phyloP scores from a whole-genome alignment of 2,329 filamentous ascomycete genomes.

The Aspergillus neoniger region DNA sequence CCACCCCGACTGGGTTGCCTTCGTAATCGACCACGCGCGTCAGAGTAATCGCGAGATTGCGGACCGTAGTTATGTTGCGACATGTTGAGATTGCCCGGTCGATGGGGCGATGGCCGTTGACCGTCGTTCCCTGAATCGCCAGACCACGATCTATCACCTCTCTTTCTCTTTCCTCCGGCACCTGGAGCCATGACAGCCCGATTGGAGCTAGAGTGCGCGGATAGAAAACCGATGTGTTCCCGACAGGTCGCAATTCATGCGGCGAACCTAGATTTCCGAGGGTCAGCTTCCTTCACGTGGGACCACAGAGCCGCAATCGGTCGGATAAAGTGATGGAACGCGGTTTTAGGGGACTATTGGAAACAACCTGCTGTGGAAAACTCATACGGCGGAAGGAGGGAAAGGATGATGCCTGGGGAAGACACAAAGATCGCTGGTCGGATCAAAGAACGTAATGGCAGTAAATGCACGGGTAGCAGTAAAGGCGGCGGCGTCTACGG shows the following conservation, averaged over 20 bases:
- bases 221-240: conserved; percentile 28
- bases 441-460: conserved; percentile 9
- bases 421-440: conserved; percentile 8
- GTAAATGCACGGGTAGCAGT: conserved; percentile 6
- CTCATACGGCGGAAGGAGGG: conserved; percentile 15
- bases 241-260: conserved; percentile 36
- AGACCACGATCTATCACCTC: conserved; percentile 48
- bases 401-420: conserved; percentile 10
- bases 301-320: conserved; percentile 1
- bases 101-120: conserved; percentile 50
- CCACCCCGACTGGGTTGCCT: conserved; percentile 42
- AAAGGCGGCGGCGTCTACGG: conserved; percentile 5
- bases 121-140: conserved; percentile 45
- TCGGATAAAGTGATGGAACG: background rate
- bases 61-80: conserved; percentile 53
- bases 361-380: conserved; percentile 18
- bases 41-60: conserved; percentile 39
- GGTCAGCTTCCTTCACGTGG: conserved; percentile 14
- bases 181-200: conserved; percentile 52
- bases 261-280: conserved; percentile 22
- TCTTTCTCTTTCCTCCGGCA: conserved; percentile 58
- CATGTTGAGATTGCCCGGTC: conserved; percentile 51
- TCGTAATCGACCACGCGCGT: conserved; percentile 42
- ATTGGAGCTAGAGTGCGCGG: conserved; percentile 30
- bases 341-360: background rate